Base-by-base conservation (phyloP, 179 eudicot genomes). In the Heliamphora pulchella region DNA sequence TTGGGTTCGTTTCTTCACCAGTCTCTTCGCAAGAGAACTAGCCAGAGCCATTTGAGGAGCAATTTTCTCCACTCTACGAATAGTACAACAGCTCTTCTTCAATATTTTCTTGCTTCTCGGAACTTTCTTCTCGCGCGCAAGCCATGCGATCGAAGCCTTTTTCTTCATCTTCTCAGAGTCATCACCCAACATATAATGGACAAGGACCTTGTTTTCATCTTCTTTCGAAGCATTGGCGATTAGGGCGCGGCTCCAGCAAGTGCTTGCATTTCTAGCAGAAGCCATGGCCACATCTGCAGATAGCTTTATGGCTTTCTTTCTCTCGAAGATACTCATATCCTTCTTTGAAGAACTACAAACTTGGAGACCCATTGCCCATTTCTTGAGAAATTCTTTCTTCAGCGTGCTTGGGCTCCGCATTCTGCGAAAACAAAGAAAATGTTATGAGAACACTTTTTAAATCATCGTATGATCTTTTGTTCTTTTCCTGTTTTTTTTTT, bases 1-100 rank as follows among this genome's bases (percentile, higher is more conserved):
- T 82, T 87, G 79, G 8, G 89, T 89, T 80, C 93, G 82, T 11
- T 88, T 93, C 87, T 85, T 84, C 84, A 92, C 88, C 82, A 91
- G 59, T 62, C 83, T 90, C 82, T 84, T 88, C 2, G 94, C 92
- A 47, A 91, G 79, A 58, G 74, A 77, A 74, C 82, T 83, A 11
- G 87, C 85, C 20, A 58, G 46, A 57, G 77, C 58, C 74, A 13
- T 66, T 11, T 64, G 63, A 50, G 79, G 74, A 13, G 73, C 82
- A 10, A 76, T 57, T 18, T 78, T 71, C 51, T 79, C 87, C 66
- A 50, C 80, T 63, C 62, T 39, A 8, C 74, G 76, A 63, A 61
- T 10, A 43, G 55, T 75, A 3, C 69, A 70, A 8, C 66, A 63
- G 53, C 87, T 88, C 79, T 59, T 87, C 59, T 73, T 81, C 81